Percentiles rank a stretch among this genome's conserved stretches.
phyloP scores from a whole-genome alignment of 2,329 filamentous ascomycete genomes.

The Trichoderma sp. region DNA sequence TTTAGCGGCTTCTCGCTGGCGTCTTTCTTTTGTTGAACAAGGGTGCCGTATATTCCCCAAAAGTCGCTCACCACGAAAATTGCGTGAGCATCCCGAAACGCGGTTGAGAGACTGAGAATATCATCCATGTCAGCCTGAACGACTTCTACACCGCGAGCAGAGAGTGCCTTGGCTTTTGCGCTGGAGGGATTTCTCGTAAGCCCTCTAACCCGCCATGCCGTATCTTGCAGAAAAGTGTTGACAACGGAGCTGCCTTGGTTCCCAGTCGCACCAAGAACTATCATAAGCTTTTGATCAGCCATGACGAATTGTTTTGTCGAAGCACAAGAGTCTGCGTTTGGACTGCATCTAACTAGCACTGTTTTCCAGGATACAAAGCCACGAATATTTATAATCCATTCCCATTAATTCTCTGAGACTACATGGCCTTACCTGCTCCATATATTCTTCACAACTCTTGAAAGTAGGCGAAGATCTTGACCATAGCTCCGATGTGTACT shows the following conservation, averaged over 20 bases:
- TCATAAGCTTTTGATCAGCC: neutral
- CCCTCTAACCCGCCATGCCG: conserved; percentile 34
- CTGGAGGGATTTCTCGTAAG: conserved; percentile 33
- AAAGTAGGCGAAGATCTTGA: neutral
- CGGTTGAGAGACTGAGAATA: neutral
- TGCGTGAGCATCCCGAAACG: conserved; percentile 33
- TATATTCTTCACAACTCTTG: neutral
- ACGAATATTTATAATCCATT: too few species aligned
- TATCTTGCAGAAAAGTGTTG: conserved; percentile 27
- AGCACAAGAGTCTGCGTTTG: neutral
- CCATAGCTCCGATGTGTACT: neutral
- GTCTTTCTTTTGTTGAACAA: neutral
- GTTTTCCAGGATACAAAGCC: neutral
- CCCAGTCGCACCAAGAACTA: neutral
- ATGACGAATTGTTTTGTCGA: neutral
- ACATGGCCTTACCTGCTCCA: neutral
- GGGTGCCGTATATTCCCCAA: conserved; percentile 24
- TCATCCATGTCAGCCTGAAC: neutral
- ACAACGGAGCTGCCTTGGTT: conserved; percentile 33
- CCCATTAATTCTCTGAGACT: neutral
- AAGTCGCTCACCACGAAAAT: conserved; percentile 41
- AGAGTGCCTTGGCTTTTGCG: conserved; percentile 30
- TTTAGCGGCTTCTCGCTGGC: conserved; percentile 28
- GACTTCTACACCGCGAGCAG: conserved; percentile 18
- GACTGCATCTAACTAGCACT: neutral